A percentile compares a stretch with the other conserved stretches of the same genome.
phyloP scores from a whole-genome alignment of 495 filamentous ascomycete species.

The Penicillium alfredii region DNA sequence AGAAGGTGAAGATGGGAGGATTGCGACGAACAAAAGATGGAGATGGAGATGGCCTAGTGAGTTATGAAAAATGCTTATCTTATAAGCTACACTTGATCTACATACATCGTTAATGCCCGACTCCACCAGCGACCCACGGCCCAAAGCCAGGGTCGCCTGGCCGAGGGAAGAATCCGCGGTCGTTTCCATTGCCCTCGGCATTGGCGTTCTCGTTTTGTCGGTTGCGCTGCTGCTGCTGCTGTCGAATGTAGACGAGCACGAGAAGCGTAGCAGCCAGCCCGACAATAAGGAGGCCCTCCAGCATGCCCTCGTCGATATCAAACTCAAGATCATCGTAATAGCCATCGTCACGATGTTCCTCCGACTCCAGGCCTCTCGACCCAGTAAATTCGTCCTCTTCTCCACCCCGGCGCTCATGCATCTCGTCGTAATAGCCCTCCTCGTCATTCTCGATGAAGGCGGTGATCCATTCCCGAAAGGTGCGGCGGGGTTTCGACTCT shows the following conservation, averaged over 20 bases:
- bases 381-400: slow-evolving; percentile 51
- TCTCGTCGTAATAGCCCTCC: slow-evolving; percentile 43
- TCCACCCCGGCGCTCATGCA: slow-evolving; percentile 52
- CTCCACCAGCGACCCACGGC: slow-evolving; percentile 69
- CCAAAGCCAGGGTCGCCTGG: slow-evolving; percentile 66
- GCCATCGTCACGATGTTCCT: slow-evolving; percentile 53
- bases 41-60: no score
- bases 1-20: background rate
- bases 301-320: slow-evolving; percentile 63
- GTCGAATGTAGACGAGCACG: slow-evolving; percentile 75
- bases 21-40: background rate
- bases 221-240: slow-evolving; percentile 61
- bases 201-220: slow-evolving; percentile 39
- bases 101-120: slow-evolving; percentile 59
- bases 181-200: slow-evolving; percentile 36
- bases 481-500: slow-evolving; percentile 66
- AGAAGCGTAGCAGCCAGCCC: slow-evolving; percentile 67
- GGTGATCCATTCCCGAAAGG: slow-evolving; percentile 73
- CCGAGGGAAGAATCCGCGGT: slow-evolving; percentile 65
- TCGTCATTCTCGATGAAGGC: slow-evolving; percentile 75
- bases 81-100: slow-evolving; percentile 18
- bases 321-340: slow-evolving; percentile 58
- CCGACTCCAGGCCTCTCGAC: slow-evolving; percentile 45
- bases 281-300: slow-evolving; percentile 83
- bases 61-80: slow-evolving; percentile 5